These are phyloP conservation scores for Arthroderma sp. DNA, from an alignment of 2,329 filamentous ascomycete species.

Conservation along the genomic window DNA sequence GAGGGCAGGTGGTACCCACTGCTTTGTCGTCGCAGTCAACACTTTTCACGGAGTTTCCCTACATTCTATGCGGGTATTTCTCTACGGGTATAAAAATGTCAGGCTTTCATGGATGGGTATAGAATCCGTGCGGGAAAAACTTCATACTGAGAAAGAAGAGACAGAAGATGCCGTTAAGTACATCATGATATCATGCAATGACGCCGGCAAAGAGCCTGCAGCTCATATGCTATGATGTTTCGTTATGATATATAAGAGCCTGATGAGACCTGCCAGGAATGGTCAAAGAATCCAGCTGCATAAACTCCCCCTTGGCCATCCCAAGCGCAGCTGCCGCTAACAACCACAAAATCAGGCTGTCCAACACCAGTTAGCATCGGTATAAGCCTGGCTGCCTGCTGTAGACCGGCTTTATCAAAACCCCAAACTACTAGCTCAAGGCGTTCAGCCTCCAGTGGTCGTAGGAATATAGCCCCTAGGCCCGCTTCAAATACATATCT, in stretches of 20 bases:
- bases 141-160: too few species aligned
- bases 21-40: too few species aligned
- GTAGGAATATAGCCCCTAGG: constrained; percentile 40
- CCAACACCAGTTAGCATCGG: constrained; percentile 45
- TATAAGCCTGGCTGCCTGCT: constrained; percentile 39
- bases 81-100: too few species aligned
- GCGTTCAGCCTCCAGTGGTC: constrained; percentile 34
- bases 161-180: too few species aligned
- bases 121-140: too few species aligned
- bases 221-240: too few species aligned
- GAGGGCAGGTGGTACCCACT: neutral
- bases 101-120: too few species aligned
- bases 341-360: constrained; percentile 44
- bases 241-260: constrained; percentile 30
- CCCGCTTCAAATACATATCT: constrained; percentile 21
- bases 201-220: too few species aligned
- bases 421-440: constrained; percentile 47
- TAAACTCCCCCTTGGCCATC: constrained; percentile 39
- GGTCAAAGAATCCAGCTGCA: constrained; percentile 44
- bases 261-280: constrained; percentile 38
- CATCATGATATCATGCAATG: too few species aligned
- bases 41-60: too few species aligned
- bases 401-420: constrained; percentile 32
- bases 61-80: too few species aligned
- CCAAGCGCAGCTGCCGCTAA: constrained; percentile 35